A percentile compares a stretch with the other conserved stretches of the same genome.
Evolutionary conservation across 768 basidiomycete species (phyloP).

Genomic region (Naganishia friedmannii): DNA sequence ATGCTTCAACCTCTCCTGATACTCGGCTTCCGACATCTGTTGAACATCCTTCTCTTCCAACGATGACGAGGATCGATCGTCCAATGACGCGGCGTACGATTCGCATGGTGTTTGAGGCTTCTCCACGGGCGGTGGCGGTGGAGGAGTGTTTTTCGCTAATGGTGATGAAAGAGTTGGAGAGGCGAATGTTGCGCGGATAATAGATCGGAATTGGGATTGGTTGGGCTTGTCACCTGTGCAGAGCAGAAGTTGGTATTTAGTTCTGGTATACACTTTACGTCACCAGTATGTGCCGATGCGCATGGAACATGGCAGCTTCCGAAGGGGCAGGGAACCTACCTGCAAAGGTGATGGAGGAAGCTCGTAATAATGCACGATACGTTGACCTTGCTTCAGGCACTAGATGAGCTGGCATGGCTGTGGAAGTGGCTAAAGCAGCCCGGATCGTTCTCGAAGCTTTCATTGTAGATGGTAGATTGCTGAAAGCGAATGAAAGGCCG

Average conservation of each 20-base stretch:
- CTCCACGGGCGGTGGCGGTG: slow-evolving; percentile 1
- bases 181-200: slow-evolving; percentile 43
- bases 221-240: slow-evolving; percentile 25
- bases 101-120: slow-evolving; percentile 15
- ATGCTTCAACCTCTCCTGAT: slow-evolving; percentile 52
- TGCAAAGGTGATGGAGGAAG: slow-evolving; percentile 9
- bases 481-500: no score
- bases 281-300: no score
- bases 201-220: slow-evolving; percentile 32
- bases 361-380: slow-evolving; percentile 21
- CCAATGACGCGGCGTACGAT: slow-evolving; percentile 18
- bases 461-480: not conserved
- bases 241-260: not conserved
- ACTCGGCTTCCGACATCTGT: slow-evolving; percentile 30
- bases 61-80: slow-evolving; percentile 28
- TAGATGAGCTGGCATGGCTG: slow-evolving; percentile 13
- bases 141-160: slow-evolving; percentile 25
- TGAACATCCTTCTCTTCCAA: slow-evolving; percentile 10
- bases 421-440: not conserved
- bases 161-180: slow-evolving; percentile 44
- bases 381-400: slow-evolving; percentile 12
- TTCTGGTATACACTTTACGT: not conserved
- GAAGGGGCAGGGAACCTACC: not conserved
- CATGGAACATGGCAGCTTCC: no score
- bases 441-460: not conserved